Evolutionary conservation across 345 rosid genomes (phyloP), one percentile per base, ranked within the genome.

Genomic region (Populus ilicifolia): DNA sequence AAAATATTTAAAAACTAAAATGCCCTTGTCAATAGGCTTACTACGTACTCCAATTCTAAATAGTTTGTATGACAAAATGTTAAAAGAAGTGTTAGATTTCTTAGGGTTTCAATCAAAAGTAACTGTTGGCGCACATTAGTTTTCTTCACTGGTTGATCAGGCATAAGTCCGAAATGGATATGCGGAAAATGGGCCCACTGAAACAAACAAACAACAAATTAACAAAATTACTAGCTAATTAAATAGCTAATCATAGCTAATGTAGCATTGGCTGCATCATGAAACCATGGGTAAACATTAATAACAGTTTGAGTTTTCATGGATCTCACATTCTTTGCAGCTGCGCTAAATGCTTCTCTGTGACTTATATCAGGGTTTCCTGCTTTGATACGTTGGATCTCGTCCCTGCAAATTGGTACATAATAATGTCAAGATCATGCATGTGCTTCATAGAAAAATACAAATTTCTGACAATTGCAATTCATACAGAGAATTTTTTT

Each of bases 111-210:
- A 23, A n/a, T n/a, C 63, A 56, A 12, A 80, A 54, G 73, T 87
- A 89, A 94, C 93, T 89, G 97, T 81, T 87, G 97, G 87, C 88
- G 89, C 80, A 88, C 71, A 85, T 81, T 89, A 48, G 95, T 29
- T 78, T 91, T 96, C 94, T 89, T 94, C 94, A 87, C 90, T 89
- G 97, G 89, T 81, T 94, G 98, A 84, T 96, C 97, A 84, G 98
- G 97, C 93, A 89, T 85, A 67, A 94, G 98, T 73, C 99, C 98
- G 86, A 91, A 94, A 80, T 94, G 99, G 80, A 92, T 96, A 88
- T 91, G 94, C 2, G 99, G 99, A 79, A 94, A 94, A 72, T 96
- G 99, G 88, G 99, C 99, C 98, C 98, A 96, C 99, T 96, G 83
- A 48, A 75, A 67, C 27, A 73, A 73, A 25, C 30, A 77, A 41